Evolutionary conservation across 495 filamentous ascomycete genomes (phyloP).

Genomic region (Sporormia fimetaria): DNA sequence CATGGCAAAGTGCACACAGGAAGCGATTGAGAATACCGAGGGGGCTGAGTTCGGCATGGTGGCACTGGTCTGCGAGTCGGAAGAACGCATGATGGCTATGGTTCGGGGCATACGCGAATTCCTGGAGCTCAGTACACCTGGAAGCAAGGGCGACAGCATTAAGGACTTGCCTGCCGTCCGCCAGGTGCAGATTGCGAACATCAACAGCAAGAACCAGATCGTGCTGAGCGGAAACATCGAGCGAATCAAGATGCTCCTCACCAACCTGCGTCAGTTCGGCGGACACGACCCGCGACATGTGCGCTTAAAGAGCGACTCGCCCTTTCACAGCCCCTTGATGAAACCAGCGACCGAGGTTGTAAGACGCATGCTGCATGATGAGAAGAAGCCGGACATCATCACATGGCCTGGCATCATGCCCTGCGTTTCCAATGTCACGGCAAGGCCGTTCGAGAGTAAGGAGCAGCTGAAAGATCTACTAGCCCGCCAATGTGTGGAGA

Average conservation of each 20-base stretch:
- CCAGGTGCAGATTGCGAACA: constrained; percentile 84
- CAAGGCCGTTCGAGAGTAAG: constrained; percentile 59
- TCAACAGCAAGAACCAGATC: constrained; percentile 93
- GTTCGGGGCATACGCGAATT: constrained; percentile 71
- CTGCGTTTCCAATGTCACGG: constrained; percentile 79
- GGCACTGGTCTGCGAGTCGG: constrained; percentile 69
- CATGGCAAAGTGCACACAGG: constrained; percentile 65
- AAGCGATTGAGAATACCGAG: constrained; percentile 45
- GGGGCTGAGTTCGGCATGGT: constrained; percentile 84
- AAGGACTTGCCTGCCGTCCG: constrained; percentile 60
- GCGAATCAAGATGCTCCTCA: constrained; percentile 70
- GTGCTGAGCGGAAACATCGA: constrained; percentile 83
- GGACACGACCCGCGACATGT: constrained; percentile 90
- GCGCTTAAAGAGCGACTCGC: constrained; percentile 73
- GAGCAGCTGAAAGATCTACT: constrained; percentile 65
- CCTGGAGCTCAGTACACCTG: constrained; percentile 52
- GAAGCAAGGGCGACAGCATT: constrained; percentile 53
- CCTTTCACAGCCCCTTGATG: constrained; percentile 93
- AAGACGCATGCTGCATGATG: constrained; percentile 46
- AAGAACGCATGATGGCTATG: constrained; percentile 53
- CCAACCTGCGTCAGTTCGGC: constrained; percentile 81
- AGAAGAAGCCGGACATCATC: constrained; percentile 39
- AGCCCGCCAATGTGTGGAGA: constrained; percentile 71
- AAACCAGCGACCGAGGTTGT: constrained; percentile 66
- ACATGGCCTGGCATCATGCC: constrained; percentile 63